Percentiles rank a stretch among this genome's conserved stretches.
Conservation (phyloP, 1,284 basidiomycete species). For the Ganoderma leucocontextum region DNA sequence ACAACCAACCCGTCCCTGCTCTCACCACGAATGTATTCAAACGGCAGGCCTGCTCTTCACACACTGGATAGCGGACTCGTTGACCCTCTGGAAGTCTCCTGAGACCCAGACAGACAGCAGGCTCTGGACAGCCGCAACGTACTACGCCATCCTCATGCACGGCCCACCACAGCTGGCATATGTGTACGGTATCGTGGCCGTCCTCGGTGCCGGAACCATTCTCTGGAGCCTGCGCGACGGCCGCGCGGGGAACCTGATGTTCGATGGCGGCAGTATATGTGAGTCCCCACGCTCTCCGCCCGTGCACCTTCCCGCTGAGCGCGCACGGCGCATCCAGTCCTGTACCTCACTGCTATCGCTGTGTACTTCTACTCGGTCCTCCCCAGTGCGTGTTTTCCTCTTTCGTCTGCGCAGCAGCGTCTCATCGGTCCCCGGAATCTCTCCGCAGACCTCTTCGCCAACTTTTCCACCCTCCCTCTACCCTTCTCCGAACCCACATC, state of each 20-base stretch:
- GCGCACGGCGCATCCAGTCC: conserved; percentile 54
- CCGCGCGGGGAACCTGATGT: conserved; percentile 84
- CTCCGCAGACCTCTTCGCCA: conserved; percentile 57
- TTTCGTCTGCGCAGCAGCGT: not conserved
- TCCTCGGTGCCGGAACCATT: conserved; percentile 69
- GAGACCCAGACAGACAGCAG: conserved; percentile 71
- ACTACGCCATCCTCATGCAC: conserved; percentile 79
- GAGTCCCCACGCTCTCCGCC: conserved; percentile 37
- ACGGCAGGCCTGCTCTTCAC: conserved; percentile 76
- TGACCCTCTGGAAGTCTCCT: conserved; percentile 85
- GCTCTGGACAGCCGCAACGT: conserved; percentile 80
- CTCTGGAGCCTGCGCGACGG: conserved; percentile 81
- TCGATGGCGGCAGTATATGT: conserved; percentile 87
- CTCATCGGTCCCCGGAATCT: not conserved
- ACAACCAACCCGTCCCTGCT: conserved; percentile 3
- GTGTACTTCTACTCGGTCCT: conserved; percentile 78
- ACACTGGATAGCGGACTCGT: conserved; percentile 87
- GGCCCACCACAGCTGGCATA: conserved; percentile 64
- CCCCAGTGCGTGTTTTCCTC: conserved; percentile 64
- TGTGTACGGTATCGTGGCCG: conserved; percentile 59
- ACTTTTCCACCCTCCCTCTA: conserved; percentile 62
- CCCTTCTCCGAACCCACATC: conserved; percentile 35
- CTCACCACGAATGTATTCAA: not conserved
- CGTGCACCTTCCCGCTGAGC: conserved; percentile 20
- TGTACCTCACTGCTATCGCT: conserved; percentile 71